A percentile compares a stretch with the other conserved stretches of the same genome.
phyloP scores from a whole-genome alignment of 176 grass and related monocot genomes.

The Triticum turgidum region DNA sequence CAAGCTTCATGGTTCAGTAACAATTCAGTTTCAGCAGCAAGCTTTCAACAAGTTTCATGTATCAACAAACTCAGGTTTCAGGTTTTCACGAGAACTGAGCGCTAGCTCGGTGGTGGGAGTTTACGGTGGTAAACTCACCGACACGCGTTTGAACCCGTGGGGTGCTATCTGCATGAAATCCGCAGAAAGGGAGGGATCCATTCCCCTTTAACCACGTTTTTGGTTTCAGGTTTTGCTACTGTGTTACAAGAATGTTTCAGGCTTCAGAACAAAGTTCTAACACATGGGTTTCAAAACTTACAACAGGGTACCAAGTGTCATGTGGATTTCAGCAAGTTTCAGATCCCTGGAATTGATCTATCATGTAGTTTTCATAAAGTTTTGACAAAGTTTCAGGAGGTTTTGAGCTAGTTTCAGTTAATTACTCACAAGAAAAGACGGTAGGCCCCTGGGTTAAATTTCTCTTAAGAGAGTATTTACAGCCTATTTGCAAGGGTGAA shows the following conservation, averaged over 20 bases:
- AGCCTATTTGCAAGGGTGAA: background rate
- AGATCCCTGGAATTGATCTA: background rate
- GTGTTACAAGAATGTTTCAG: background rate
- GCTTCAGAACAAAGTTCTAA: background rate
- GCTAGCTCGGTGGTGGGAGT: background rate
- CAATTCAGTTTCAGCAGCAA: background rate
- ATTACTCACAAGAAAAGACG: background rate
- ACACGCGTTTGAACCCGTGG: background rate
- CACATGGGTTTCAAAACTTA: background rate
- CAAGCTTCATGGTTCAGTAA: background rate
- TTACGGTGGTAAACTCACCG: background rate
- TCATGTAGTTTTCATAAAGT: background rate
- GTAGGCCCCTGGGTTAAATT: background rate
- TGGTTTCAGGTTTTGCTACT: background rate
- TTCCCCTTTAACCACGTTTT: background rate
- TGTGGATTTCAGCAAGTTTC: background rate
- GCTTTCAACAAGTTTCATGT: background rate
- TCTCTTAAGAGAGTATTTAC: background rate
- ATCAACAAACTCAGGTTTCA: background rate
- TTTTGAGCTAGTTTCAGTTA: background rate
- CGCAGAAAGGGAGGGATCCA: background rate
- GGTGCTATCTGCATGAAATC: background rate
- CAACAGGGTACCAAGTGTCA: background rate
- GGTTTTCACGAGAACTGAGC: background rate
- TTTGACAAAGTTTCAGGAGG: background rate